Conservation (phyloP, 169 alveolate species). For the Plasmodium adleri region DNA sequence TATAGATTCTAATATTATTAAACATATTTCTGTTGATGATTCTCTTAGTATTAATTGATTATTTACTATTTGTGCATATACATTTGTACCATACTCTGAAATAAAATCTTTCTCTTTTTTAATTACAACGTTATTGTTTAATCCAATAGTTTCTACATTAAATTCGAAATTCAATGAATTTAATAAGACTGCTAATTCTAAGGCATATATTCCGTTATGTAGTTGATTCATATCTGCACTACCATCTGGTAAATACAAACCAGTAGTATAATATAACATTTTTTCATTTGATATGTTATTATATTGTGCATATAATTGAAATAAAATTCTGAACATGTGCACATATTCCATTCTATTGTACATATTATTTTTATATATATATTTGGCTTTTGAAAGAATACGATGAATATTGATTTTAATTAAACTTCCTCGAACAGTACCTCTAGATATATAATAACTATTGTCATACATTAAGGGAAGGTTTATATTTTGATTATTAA, state of each 20-base stretch:
- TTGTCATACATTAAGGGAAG: conserved; percentile 51
- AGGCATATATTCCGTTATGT: conserved; percentile 30
- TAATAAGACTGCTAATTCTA: conserved; percentile 67
- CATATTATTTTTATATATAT: conserved; percentile 46
- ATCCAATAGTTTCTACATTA: conserved; percentile 32
- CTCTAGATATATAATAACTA: conserved; percentile 16
- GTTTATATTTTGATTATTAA: background rate
- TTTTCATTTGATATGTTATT: conserved; percentile 37
- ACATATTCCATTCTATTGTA: conserved; percentile 69
- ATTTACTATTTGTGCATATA: conserved; percentile 23
- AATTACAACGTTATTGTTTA: conserved; percentile 15
- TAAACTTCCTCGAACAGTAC: conserved; percentile 30
- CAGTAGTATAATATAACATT: conserved; percentile 54
- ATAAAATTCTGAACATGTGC: conserved; percentile 58
- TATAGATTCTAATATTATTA: conserved; percentile 27
- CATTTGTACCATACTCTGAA: conserved; percentile 3
- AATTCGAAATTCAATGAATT: conserved; percentile 40
- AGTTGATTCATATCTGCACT: background rate
- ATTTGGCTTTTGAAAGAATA: conserved; percentile 8
- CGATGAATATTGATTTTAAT: conserved; percentile 22
- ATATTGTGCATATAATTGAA: conserved; percentile 15
- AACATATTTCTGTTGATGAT: conserved; percentile 50
- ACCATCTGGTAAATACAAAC: conserved; percentile 2
- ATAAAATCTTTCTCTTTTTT: conserved; percentile 15
- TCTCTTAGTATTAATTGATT: conserved; percentile 41